Percentiles rank a stretch among this genome's conserved stretches.
phyloP scores from a whole-genome alignment of 2,329 filamentous ascomycete species.

The Aspergillus ochraceoroseus region DNA sequence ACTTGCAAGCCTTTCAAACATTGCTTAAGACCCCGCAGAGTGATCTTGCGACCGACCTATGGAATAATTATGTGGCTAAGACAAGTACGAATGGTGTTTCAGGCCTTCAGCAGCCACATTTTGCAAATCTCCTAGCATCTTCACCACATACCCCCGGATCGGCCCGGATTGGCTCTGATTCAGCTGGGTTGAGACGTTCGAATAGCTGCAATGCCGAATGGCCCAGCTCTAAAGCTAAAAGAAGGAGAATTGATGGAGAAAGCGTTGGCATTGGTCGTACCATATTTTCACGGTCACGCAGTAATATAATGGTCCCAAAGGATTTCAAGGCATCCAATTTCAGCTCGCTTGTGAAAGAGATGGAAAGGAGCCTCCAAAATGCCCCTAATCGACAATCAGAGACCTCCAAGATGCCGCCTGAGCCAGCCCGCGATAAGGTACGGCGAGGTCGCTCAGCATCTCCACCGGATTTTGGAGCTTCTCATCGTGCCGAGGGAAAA shows the following conservation, averaged over 20 bases:
- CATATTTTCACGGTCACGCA: constrained; percentile 41
- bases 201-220: constrained; percentile 66
- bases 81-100: constrained; percentile 43
- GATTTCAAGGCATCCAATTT: constrained; percentile 45
- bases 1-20: constrained; percentile 56
- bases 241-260: constrained; percentile 55
- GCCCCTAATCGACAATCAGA: constrained; percentile 25
- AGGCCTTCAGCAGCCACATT: constrained; percentile 52
- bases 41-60: constrained; percentile 69
- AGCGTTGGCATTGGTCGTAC: constrained; percentile 46
- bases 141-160: constrained; percentile 62
- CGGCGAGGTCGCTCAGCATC: constrained; percentile 32
- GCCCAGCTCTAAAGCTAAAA: constrained; percentile 58
- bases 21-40: constrained; percentile 62
- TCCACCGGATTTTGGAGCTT: constrained; percentile 23
- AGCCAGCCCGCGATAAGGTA: constrained; percentile 33
- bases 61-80: constrained; percentile 66
- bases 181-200: constrained; percentile 55
- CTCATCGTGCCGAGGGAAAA: not conserved
- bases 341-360: constrained; percentile 61
- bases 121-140: constrained; percentile 63
- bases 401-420: constrained; percentile 44
- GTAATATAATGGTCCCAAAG: constrained; percentile 38
- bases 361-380: constrained; percentile 50
- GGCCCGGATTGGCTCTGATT: constrained; percentile 40